These are phyloP conservation scores for Xylariaceae sp. DNA, from an alignment of 2,329 filamentous ascomycete genomes.

Conservation along the genomic window DNA sequence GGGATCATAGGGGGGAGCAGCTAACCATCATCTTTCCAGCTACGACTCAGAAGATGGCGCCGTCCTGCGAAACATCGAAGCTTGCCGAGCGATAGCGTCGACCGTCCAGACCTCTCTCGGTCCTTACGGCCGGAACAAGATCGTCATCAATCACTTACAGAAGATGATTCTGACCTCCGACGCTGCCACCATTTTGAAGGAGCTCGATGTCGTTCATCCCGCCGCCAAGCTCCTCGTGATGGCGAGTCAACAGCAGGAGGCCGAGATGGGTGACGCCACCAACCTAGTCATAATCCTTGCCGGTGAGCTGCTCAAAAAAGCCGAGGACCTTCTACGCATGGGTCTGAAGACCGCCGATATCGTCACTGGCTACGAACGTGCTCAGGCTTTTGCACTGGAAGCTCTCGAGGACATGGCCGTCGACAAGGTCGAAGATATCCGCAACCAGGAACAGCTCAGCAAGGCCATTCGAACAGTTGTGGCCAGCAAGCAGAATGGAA, in stretches of 20 bases:
- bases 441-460: conserved; percentile 74
- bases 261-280: conserved; percentile 97
- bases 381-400: conserved; percentile 81
- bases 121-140: conserved; percentile 97
- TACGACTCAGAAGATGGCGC: conserved; percentile 99
- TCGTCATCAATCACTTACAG: conserved; percentile 98
- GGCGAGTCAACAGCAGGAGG: conserved; percentile 97
- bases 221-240: conserved; percentile 97
- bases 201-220: conserved; percentile 96
- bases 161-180: conserved; percentile 99
- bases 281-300: conserved; percentile 96
- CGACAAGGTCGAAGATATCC: conserved; percentile 82
- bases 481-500: conserved; percentile 93
- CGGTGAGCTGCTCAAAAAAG: conserved; percentile 92
- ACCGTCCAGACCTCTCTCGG: conserved; percentile 97
- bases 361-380: conserved; percentile 90
- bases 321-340: conserved; percentile 93
- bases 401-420: conserved; percentile 82
- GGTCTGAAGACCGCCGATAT: conserved; percentile 98
- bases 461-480: conserved; percentile 96
- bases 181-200: conserved; percentile 91
- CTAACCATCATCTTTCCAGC: conserved; percentile 49
- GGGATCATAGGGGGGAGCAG: conserved; percentile 11
- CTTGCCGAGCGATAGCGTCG: conserved; percentile 89
- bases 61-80: conserved; percentile 96